Percentiles rank a stretch among this genome's conserved stretches.
These are phyloP conservation scores for Talaromyces sp. DNA, from an alignment of 2,329 filamentous ascomycete species.

Conservation along the genomic window DNA sequence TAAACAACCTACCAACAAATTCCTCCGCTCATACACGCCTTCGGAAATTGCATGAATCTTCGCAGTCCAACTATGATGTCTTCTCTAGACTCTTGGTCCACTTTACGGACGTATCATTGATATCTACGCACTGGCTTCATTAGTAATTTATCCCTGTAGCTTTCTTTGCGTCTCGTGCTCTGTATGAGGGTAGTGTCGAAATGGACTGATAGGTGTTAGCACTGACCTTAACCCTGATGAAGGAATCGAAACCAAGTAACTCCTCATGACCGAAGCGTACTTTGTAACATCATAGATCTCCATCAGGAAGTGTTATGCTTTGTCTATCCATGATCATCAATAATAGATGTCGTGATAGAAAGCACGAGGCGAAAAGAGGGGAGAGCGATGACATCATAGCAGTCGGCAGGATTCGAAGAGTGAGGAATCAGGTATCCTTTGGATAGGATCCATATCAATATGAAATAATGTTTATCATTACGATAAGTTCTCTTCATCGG, in stretches of 20 bases:
- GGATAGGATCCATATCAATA: no score
- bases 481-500: not conserved
- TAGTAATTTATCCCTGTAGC: constrained; percentile 35
- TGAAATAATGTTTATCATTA: no score
- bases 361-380: not conserved
- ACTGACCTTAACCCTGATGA: not conserved
- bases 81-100: constrained; percentile 42
- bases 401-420: not conserved
- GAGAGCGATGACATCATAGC: not conserved
- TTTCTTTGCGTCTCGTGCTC: constrained; percentile 37
- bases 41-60: constrained; percentile 43
- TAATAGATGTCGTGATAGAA: no score
- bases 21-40: constrained; percentile 21
- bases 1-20: constrained; percentile 23
- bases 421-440: not conserved
- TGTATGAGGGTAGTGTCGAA: constrained; percentile 32
- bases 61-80: constrained; percentile 37
- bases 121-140: constrained; percentile 35
- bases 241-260: no score
- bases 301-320: no score
- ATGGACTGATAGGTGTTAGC: no score
- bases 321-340: no score
- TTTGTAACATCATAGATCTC: not conserved
- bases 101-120: constrained; percentile 44
- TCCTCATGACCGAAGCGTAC: no score